Evolutionary conservation across 768 basidiomycete genomes (phyloP).

Genomic region (Amanita subjunquillea): DNA sequence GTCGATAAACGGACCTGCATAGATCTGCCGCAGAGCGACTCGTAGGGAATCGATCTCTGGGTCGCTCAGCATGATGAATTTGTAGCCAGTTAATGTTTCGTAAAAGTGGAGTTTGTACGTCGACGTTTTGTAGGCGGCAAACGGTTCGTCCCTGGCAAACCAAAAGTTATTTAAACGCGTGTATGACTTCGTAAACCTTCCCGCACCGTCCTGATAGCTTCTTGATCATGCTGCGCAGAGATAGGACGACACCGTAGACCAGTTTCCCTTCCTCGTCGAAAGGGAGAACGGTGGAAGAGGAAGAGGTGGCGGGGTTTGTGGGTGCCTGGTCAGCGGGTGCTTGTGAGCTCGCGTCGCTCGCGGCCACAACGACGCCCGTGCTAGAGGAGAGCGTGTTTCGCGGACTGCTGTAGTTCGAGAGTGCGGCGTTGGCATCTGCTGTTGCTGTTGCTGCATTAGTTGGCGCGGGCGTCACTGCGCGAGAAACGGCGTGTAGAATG

Average conservation of each 20-base stretch:
- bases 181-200: too few relatives aligned
- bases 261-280: conserved; percentile 98
- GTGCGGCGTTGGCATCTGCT: conserved; percentile 20
- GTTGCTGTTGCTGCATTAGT: conserved; percentile 2
- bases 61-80: conserved; percentile 91
- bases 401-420: conserved; percentile 42
- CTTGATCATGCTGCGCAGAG: conserved; percentile 88
- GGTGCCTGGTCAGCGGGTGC: conserved; percentile 22
- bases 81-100: conserved; percentile 87
- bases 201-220: conserved; percentile 80
- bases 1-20: conserved; percentile 89
- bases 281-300: conserved; percentile 50
- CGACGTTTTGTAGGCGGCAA: conserved; percentile 84
- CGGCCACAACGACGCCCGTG: conserved; percentile 62
- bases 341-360: conserved; percentile 23
- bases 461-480: conserved; percentile 37
- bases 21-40: conserved; percentile 77
- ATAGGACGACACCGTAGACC: conserved; percentile 92
- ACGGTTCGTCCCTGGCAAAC: conserved; percentile 50
- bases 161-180: too few relatives aligned
- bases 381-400: conserved; percentile 55
- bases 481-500: conserved; percentile 73
- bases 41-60: conserved; percentile 76
- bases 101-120: conserved; percentile 90
- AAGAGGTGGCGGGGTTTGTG: conserved; percentile 16